phyloP scores from a whole-genome alignment of 768 basidiomycete species.

The Naganishia friedmannii region DNA sequence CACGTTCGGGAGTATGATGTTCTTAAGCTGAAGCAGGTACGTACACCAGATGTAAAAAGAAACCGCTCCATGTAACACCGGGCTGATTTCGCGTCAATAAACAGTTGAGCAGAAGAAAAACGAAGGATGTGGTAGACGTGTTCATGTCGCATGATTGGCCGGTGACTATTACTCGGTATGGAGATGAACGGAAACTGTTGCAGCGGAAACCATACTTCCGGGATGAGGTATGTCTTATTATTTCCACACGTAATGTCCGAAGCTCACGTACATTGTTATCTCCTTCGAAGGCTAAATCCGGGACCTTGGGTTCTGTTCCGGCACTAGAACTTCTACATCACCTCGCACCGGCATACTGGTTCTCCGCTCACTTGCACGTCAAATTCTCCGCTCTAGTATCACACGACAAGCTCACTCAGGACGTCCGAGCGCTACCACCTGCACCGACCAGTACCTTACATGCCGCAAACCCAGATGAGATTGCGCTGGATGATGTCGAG shows the following conservation, averaged over 20 bases:
- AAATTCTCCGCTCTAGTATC: conserved; percentile 68
- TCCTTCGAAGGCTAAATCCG: conserved; percentile 56
- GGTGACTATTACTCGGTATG: conserved; percentile 73
- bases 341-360: conserved; percentile 83
- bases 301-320: conserved; percentile 79
- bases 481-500: conserved; percentile 40
- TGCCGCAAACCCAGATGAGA: conserved; percentile 48
- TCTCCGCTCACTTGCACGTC: conserved; percentile 84
- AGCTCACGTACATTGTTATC: not conserved
- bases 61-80: not conserved
- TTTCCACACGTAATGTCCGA: not conserved
- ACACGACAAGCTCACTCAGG: conserved; percentile 34
- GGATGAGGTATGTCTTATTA: conserved; percentile 56
- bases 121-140: conserved; percentile 53
- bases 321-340: conserved; percentile 70
- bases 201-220: conserved; percentile 74
- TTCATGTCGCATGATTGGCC: conserved; percentile 99
- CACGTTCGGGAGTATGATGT: conserved; percentile 85
- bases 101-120: conserved; percentile 7
- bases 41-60: not conserved
- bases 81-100: conserved; percentile 57
- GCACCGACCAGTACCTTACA: conserved; percentile 51
- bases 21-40: conserved; percentile 14
- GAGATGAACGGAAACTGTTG: conserved; percentile 66
- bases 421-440: not conserved